These are phyloP conservation scores for Ceratocystis cacaofunesta DNA, from an alignment of 2,329 filamentous ascomycete species.

Conservation along the genomic window DNA sequence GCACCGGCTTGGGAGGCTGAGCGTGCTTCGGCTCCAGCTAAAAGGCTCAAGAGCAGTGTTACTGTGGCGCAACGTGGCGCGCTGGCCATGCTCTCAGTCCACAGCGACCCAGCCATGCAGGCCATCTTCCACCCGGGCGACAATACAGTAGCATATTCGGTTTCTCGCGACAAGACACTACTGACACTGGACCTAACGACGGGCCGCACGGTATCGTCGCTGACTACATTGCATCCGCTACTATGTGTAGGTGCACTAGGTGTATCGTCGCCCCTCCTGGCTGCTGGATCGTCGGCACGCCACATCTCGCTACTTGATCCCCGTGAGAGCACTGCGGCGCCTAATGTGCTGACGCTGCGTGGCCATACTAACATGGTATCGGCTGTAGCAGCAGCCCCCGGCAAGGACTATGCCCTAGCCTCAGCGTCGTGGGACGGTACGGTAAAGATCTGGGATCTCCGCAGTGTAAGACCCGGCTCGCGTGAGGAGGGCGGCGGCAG, in stretches of 20 bases:
- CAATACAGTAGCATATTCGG: slow-evolving; percentile 77
- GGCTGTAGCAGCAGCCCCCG: slow-evolving; percentile 32
- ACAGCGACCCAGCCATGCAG: slow-evolving; percentile 61
- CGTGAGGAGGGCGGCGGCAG: slow-evolving; percentile 41
- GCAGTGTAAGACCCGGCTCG: slow-evolving; percentile 51
- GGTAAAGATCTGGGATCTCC: slow-evolving; percentile 84
- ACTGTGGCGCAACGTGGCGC: slow-evolving; percentile 58
- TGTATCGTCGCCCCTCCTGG: slow-evolving; percentile 32
- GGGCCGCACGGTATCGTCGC: slow-evolving; percentile 58
- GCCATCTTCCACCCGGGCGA: slow-evolving; percentile 76
- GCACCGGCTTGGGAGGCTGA: slow-evolving; percentile 57
- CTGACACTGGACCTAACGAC: slow-evolving; percentile 86
- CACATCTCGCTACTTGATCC: slow-evolving; percentile 92
- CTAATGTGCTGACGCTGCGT: slow-evolving; percentile 77
- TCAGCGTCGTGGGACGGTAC: slow-evolving; percentile 88
- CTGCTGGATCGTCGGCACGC: slow-evolving; percentile 66
- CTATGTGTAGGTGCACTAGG: slow-evolving; percentile 64
- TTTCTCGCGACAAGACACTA: slow-evolving; percentile 80
- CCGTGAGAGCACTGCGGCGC: slow-evolving; percentile 57
- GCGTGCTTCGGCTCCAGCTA: slow-evolving; percentile 36
- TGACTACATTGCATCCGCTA: slow-evolving; percentile 71
- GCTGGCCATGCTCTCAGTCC: slow-evolving; percentile 54
- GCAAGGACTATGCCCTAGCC: slow-evolving; percentile 67
- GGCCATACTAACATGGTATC: slow-evolving; percentile 68
- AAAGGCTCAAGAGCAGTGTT: slow-evolving; percentile 31